Evolutionary conservation across 1,139 yeast species (phyloP).

Genomic region (Yamadazyma jaroonii): DNA sequence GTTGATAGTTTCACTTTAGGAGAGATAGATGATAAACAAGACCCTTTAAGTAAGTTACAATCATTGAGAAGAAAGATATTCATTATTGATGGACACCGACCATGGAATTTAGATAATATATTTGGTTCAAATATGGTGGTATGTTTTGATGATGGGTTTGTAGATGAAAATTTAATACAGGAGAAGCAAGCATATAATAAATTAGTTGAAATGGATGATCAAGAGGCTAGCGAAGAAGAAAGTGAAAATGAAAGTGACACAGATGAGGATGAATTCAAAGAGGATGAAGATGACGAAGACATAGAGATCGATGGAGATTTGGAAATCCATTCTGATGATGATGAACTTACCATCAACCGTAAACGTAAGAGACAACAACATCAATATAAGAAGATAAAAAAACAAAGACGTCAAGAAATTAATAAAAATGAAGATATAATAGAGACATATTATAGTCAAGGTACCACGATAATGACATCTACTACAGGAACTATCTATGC

Average conservation of each 20-base stretch:
- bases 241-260: conserved; percentile 25
- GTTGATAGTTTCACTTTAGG: conserved; percentile 38
- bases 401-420: conserved; percentile 24
- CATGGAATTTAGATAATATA: conserved; percentile 92
- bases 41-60: conserved; percentile 8
- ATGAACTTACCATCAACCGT: conserved; percentile 28
- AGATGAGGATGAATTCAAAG: conserved; percentile 18
- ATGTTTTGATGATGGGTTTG: conserved; percentile 85
- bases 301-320: conserved; percentile 19
- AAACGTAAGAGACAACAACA: conserved; percentile 32
- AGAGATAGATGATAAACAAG: conserved; percentile 11
- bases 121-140: conserved; percentile 80
- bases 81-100: conserved; percentile 88
- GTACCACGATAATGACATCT: conserved; percentile 75
- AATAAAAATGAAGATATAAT: conserved; percentile 59
- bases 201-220: conserved; percentile 35
- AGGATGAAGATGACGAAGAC: conserved; percentile 19
- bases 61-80: conserved; percentile 47
- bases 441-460: conserved; percentile 76
- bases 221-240: conserved; percentile 23
- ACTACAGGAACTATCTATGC: conserved; percentile 79
- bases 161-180: conserved; percentile 51
- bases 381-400: conserved; percentile 26
- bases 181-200: conserved; percentile 57
- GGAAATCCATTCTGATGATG: conserved; percentile 28